Evolutionary conservation across 2,329 filamentous ascomycete genomes (phyloP).

Genomic region (Paraphoma chrysanthemicola): DNA sequence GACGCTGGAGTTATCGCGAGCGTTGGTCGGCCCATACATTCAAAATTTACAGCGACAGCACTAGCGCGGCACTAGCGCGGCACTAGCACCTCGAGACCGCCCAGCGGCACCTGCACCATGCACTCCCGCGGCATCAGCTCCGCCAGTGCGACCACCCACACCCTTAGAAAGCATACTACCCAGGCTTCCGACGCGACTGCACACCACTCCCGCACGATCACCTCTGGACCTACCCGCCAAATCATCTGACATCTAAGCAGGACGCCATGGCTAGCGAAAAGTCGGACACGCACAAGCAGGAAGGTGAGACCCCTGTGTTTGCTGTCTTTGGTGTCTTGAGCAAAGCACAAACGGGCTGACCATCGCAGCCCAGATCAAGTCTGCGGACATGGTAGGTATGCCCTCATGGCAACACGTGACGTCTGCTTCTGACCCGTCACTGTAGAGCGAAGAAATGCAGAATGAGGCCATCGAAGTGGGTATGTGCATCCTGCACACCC

Average conservation of each 20-base stretch:
- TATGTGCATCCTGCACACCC: slow-evolving; percentile 57
- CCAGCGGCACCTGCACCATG: slow-evolving; percentile 3
- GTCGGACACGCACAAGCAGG: slow-evolving; percentile 65
- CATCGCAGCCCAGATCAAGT: slow-evolving; percentile 87
- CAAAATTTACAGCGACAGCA: slow-evolving; percentile 16
- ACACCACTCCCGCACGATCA: not conserved
- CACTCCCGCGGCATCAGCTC: not conserved
- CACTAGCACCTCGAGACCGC: not conserved
- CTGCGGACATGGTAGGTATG: slow-evolving; percentile 87
- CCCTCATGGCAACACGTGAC: slow-evolving; percentile 19
- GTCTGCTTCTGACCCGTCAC: slow-evolving; percentile 19
- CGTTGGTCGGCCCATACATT: not conserved
- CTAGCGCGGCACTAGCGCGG: slow-evolving; percentile 9
- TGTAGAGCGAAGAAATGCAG: slow-evolving; percentile 95
- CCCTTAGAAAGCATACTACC: not conserved
- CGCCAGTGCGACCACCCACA: not conserved
- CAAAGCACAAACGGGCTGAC: slow-evolving; percentile 27
- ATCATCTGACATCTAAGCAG: not conserved
- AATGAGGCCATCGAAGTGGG: slow-evolving; percentile 94
- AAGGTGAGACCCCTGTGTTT: slow-evolving; percentile 56
- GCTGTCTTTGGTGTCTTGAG: not conserved
- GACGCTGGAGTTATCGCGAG: not conserved
- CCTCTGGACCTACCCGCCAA: not conserved
- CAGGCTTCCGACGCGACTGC: not conserved
- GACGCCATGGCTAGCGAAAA: slow-evolving; percentile 58